phyloP scores from a whole-genome alignment of 148 eudicot genomes.

The Spergularia marina region DNA sequence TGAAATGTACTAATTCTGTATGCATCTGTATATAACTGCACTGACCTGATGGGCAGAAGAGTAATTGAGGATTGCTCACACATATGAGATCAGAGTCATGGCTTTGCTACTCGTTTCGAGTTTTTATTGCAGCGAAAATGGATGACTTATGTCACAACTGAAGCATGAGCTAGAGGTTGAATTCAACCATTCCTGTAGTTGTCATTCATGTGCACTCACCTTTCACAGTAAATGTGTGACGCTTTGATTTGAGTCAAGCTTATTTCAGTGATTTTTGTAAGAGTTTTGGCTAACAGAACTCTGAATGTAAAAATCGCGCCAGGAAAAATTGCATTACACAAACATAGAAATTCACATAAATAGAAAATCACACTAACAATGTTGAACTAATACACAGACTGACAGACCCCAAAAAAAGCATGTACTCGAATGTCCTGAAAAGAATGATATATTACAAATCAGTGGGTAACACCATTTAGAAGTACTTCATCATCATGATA shows the following conservation, averaged over 20 bases:
- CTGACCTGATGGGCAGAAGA: neutral
- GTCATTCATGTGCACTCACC: conserved; percentile 11
- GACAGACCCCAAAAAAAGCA: neutral
- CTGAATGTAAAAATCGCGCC: neutral
- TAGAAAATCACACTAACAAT: conserved; percentile 13
- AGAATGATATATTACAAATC: conserved; percentile 25
- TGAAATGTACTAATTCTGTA: neutral
- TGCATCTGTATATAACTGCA: neutral
- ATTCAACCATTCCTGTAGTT: neutral
- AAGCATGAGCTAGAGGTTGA: conserved; percentile 23
- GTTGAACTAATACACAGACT: neutral
- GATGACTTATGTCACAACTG: conserved; percentile 28
- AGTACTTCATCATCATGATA: conserved; percentile 32
- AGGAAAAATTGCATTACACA: conserved; percentile 9
- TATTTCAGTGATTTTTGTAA: neutral
- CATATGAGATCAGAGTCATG: conserved; percentile 23
- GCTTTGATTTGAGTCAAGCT: neutral
- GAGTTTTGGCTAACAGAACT: too few species aligned
- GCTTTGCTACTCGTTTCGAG: conserved; percentile 9
- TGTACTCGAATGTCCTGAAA: conserved; percentile 10
- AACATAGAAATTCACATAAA: conserved; percentile 18
- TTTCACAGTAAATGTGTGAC: neutral
- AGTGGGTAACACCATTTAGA: conserved; percentile 13
- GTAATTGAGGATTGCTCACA: conserved; percentile 14
- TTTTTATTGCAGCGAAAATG: conserved; percentile 14